These are phyloP conservation scores for Hyaloscypha variabilis DNA, from an alignment of 495 filamentous ascomycete genomes.

Conservation along the genomic window DNA sequence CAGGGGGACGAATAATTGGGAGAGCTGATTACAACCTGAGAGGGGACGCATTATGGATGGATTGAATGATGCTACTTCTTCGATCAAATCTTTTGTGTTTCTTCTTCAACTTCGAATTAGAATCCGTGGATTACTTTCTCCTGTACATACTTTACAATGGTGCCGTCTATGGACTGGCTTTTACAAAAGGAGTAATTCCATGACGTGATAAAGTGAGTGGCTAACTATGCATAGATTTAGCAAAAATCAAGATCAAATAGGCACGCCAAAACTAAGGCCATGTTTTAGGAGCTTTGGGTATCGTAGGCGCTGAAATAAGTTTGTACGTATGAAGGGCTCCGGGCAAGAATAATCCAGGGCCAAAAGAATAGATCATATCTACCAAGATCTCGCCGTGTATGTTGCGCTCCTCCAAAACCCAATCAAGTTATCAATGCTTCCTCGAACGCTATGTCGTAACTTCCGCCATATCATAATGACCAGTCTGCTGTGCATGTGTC, in stretches of 20 bases:
- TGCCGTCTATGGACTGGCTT: neutral
- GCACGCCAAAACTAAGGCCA: neutral
- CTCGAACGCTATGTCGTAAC: constrained; percentile 6
- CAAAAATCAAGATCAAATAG: neutral
- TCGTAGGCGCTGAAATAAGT: neutral
- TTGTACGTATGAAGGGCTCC: neutral
- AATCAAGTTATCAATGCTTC: neutral
- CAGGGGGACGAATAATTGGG: neutral
- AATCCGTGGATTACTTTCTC: neutral
- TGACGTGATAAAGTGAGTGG: neutral
- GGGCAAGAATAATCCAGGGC: neutral
- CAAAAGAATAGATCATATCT: neutral
- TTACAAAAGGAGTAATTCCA: neutral
- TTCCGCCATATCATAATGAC: constrained; percentile 76
- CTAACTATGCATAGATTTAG: neutral
- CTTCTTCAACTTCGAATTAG: neutral
- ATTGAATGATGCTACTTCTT: constrained; percentile 2
- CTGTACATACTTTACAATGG: constrained; percentile 19
- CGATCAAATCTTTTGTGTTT: neutral
- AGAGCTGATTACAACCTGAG: neutral
- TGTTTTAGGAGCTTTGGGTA: neutral
- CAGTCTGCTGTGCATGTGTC: constrained; percentile 66
- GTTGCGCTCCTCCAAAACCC: neutral
- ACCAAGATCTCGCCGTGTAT: neutral
- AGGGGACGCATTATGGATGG: constrained; percentile 3